These are phyloP conservation scores for Lathyrus oleraceus DNA, from an alignment of 306 rosid species.

Conservation along the genomic window DNA sequence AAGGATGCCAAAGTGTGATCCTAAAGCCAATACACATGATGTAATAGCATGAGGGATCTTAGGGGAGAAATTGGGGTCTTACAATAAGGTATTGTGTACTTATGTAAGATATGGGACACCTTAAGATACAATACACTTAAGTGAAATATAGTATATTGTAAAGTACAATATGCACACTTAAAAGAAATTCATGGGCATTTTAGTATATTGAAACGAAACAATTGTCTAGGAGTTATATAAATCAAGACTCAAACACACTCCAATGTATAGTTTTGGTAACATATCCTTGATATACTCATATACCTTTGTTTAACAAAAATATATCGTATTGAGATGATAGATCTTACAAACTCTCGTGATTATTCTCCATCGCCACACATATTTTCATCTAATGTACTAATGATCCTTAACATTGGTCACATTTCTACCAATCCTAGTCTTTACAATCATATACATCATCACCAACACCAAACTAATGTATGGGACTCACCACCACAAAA, in stretches of 20 bases:
- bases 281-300: background rate
- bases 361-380: slow-evolving; percentile 12
- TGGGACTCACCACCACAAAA: background rate
- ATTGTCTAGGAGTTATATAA: background rate
- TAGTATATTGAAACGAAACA: background rate
- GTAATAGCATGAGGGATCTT: no score
- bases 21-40: no score
- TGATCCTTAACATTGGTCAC: background rate
- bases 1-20: no score
- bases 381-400: background rate
- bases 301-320: background rate
- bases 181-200: background rate
- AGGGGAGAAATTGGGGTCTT: no score
- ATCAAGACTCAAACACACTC: background rate
- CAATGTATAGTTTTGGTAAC: background rate
- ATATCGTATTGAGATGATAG: background rate
- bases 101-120: no score
- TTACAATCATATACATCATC: background rate
- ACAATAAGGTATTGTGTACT: no score
- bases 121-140: no score
- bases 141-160: no score
- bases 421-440: background rate
- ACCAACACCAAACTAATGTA: background rate
- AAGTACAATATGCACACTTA: no score
- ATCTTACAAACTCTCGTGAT: slow-evolving; percentile 9